Conservation (phyloP, 1,139 yeast species). For the Blastobotrys aristatus region DNA sequence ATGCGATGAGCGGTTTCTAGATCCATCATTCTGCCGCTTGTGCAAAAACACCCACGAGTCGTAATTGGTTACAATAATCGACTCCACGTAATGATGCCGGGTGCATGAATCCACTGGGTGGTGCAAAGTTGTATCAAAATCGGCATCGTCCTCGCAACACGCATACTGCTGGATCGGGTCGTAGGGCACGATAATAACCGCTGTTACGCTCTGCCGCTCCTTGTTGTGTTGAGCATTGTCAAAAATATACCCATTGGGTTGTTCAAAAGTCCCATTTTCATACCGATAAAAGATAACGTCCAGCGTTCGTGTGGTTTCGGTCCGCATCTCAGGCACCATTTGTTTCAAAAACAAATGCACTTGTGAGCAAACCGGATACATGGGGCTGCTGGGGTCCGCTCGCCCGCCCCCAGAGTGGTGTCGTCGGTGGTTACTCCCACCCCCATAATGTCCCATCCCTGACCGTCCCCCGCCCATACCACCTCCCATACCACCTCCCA, state of each 20-base stretch:
- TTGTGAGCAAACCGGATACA: constrained; percentile 2
- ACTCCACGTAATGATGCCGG: constrained; percentile 7
- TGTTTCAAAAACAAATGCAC: constrained; percentile 12
- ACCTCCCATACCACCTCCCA: no score
- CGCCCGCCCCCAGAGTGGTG: neutral
- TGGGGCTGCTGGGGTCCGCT: neutral
- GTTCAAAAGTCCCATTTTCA: constrained; percentile 10
- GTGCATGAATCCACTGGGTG: constrained; percentile 6
- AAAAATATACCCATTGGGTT: constrained; percentile 10
- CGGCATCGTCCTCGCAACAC: constrained; percentile 10
- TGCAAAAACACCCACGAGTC: constrained; percentile 10
- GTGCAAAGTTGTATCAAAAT: constrained; percentile 7
- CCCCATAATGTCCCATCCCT: neutral
- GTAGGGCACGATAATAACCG: constrained; percentile 8
- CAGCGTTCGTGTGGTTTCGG: constrained; percentile 6
- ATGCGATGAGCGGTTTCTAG: neutral
- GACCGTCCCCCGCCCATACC: neutral
- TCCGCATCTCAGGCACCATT: constrained; percentile 5
- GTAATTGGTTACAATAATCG: constrained; percentile 8
- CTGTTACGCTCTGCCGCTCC: constrained; percentile 6
- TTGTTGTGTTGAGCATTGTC: constrained; percentile 2
- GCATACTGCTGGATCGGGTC: constrained; percentile 11
- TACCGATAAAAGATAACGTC: constrained; percentile 10
- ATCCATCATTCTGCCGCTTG: constrained; percentile 1
- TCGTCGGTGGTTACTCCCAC: neutral